Evolutionary conservation across 345 rosid genomes (phyloP).

Genomic region (Eutrema yunnanense): DNA sequence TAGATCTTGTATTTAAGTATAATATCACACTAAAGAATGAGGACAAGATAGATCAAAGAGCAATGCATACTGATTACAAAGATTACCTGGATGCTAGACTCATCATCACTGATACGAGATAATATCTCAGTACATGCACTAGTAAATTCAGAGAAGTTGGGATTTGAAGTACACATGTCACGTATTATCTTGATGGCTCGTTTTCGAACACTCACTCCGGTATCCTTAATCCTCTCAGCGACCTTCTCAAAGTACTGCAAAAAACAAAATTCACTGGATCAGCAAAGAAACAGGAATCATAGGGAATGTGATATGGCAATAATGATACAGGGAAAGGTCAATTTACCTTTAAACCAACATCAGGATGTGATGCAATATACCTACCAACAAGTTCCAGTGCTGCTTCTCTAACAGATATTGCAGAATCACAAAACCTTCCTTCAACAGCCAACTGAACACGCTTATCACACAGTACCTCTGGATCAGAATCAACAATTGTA

Average conservation of each 20-base stretch:
- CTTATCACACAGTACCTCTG: constrained; percentile 88
- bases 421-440: constrained; percentile 99
- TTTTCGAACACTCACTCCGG: constrained; percentile 97
- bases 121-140: constrained; percentile 88
- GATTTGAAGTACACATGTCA: constrained; percentile 91
- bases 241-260: constrained; percentile 96
- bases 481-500: constrained; percentile 94
- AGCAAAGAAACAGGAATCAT: not conserved
- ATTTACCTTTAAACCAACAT: constrained; percentile 83
- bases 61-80: not conserved
- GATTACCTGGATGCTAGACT: constrained; percentile 91
- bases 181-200: constrained; percentile 92
- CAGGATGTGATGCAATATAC: constrained; percentile 98
- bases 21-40: not conserved
- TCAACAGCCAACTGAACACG: constrained; percentile 97
- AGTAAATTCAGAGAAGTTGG: constrained; percentile 80
- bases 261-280: not conserved
- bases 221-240: constrained; percentile 97
- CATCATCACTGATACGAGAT: constrained; percentile 94
- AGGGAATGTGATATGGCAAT: constrained; percentile 12
- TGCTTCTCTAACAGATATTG: constrained; percentile 98
- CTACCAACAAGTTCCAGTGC: constrained; percentile 98
- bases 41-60: not conserved
- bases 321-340: not conserved
- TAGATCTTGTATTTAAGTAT: not conserved